Base-by-base conservation (phyloP, 2,329 filamentous ascomycete species). In the Pseudogymnoascus sp. region DNA sequence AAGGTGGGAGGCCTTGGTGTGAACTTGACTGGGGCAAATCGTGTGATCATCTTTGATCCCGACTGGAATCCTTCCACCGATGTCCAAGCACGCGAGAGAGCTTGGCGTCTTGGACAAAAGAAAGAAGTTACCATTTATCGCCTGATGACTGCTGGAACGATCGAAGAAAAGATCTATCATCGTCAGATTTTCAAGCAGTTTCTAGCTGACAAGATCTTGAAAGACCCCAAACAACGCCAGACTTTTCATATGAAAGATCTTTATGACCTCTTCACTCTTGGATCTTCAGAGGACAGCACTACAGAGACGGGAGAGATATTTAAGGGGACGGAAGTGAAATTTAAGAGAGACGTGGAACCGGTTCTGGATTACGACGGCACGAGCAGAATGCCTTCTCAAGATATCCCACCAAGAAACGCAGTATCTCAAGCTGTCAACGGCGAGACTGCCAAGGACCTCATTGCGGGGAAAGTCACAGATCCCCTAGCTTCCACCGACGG, bases 61-160 rank as follows among this genome's bases (percentile, higher is more conserved):
- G 95, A 99, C 73, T 99, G 95, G 95, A 97, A 97, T 70, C 95
- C 93, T 1, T 97, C 93, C 0, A 97, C 93, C 0, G 95, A 99
- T 72, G 82, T 97, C 25, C 95, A 99, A 77, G 95, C 95, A 14
- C 88, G 95, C 59, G 95, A 99, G 76, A 85, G 95, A 71, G 95
- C 96, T 5, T 99, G 95, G 95, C 87, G 95, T 64, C 79, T 99
- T 1, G 95, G 95, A 0, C 95, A 99, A 77, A 97, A 96, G 75
- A 88, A 89, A 62, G 91, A 96, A 59, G 95, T 99, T 28, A 93
- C 91, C 4, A 96, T 99, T 21, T 99, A 97, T 74, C 89, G 96
- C 37, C 82, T 99, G n/a, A 96, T 99, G 90, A 96, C 91, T 3
- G 91, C 93, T 4, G 95, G 95, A 1, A 99, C 96, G 0, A 99